Conservation (phyloP, 2,329 filamentous ascomycete genomes). For the Sporothrix protearum region DNA sequence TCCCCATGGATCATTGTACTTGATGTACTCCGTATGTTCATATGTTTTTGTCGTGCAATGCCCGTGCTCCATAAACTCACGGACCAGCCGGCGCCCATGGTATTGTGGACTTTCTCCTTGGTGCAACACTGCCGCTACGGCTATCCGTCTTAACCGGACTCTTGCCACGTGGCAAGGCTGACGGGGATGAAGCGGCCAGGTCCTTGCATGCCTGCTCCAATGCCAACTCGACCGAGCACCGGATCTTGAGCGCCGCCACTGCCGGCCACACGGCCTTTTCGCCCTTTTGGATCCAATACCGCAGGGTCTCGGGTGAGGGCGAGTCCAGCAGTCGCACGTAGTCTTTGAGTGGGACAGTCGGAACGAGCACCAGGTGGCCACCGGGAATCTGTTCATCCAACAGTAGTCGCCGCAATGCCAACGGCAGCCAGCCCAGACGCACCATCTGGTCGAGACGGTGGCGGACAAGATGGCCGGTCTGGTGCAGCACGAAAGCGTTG, state of each 20-base stretch:
- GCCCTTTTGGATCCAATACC: slow-evolving; percentile 81
- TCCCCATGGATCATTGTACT: background rate
- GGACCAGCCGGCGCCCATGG: slow-evolving; percentile 3
- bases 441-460: slow-evolving; percentile 79
- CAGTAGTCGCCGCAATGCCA: slow-evolving; percentile 67
- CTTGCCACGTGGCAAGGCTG: background rate
- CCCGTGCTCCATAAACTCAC: background rate
- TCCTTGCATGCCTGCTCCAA: slow-evolving; percentile 77
- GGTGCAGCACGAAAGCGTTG: slow-evolving; percentile 35
- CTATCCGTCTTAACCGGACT: slow-evolving; percentile 10
- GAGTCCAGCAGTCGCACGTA: slow-evolving; percentile 78
- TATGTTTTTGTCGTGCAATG: too few species aligned
- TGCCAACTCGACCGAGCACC: slow-evolving; percentile 83
- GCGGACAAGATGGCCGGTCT: slow-evolving; percentile 44
- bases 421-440: slow-evolving; percentile 67
- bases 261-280: slow-evolving; percentile 91
- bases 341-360: slow-evolving; percentile 68
- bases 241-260: slow-evolving; percentile 72
- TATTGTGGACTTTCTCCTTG: slow-evolving; percentile 7
- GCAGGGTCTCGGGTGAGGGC: slow-evolving; percentile 69
- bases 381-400: slow-evolving; percentile 77
- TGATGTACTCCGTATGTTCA: too few species aligned
- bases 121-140: background rate
- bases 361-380: slow-evolving; percentile 69
- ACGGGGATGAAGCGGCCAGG: background rate